phyloP scores from a whole-genome alignment of 1,284 basidiomycete species.

The Apiotrichum domesticum region DNA sequence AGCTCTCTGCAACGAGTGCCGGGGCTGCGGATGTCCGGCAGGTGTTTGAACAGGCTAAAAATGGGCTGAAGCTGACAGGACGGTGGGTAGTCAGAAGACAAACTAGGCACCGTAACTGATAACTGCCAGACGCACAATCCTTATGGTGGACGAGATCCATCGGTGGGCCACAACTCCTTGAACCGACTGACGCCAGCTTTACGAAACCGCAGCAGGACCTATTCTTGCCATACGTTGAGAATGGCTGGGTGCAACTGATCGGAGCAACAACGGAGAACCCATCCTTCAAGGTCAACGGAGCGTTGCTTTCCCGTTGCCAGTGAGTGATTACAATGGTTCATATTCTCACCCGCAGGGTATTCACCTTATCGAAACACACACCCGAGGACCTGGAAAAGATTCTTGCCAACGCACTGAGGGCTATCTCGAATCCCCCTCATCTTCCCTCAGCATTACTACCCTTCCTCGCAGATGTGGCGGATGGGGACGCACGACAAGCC shows the following conservation, averaged over 20 bases:
- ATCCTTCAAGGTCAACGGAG: slow-evolving; percentile 73
- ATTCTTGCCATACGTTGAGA: slow-evolving; percentile 73
- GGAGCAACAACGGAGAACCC: slow-evolving; percentile 92
- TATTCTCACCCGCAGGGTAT: slow-evolving; percentile 27
- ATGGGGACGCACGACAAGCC: slow-evolving; percentile 51
- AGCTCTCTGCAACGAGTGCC: slow-evolving; percentile 66
- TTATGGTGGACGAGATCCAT: slow-evolving; percentile 70
- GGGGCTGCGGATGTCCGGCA: slow-evolving; percentile 72
- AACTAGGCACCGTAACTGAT: background rate
- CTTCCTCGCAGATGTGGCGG: slow-evolving; percentile 48
- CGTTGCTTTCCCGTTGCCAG: slow-evolving; percentile 75
- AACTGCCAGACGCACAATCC: slow-evolving; percentile 30
- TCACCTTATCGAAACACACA: slow-evolving; percentile 37
- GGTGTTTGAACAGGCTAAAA: slow-evolving; percentile 74
- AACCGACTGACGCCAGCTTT: slow-evolving; percentile 42
- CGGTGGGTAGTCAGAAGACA: slow-evolving; percentile 45
- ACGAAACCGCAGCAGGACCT: slow-evolving; percentile 78
- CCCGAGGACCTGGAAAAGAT: slow-evolving; percentile 38
- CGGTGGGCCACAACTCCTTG: slow-evolving; percentile 47
- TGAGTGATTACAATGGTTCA: slow-evolving; percentile 37
- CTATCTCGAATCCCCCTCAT: slow-evolving; percentile 39
- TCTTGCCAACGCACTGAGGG: slow-evolving; percentile 36
- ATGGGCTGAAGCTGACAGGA: slow-evolving; percentile 61
- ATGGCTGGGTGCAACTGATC: slow-evolving; percentile 71
- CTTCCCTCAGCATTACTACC: slow-evolving; percentile 51